Evolutionary conservation across 805 yeast genomes (phyloP), one percentile per base, ranked within the genome.

Genomic region (Candida ipomoeae): DNA sequence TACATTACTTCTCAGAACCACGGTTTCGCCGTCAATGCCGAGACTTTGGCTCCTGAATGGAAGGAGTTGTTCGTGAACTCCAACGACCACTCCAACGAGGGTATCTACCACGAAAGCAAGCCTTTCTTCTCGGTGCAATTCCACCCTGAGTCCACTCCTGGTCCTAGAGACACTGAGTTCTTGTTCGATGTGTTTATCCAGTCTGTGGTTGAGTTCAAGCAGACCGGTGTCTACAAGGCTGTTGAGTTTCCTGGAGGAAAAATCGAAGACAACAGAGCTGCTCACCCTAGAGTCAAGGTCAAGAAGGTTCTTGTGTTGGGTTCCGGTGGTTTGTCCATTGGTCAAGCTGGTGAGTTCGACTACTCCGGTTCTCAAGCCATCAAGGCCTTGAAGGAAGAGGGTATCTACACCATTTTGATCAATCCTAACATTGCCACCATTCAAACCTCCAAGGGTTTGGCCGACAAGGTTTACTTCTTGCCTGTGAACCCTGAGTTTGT

Each of bases 331-430:
- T 79, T 94, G 63, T 88, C 96, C 50, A 94, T 94, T 67, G 99
- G 99, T 59, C 99, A 94, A 77, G 99, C 99, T 56, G 99, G 99
- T 72, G 99, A 94, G 74, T 94, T 94, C 65, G 99, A 94, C 70
- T 94, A 94, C 75, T 90, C 97, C 42, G 99, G 99, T 65, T 89
- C 97, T 49, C 99, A 94, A 75, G 99, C 99, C 52, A 94, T 94
- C 73, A 94, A 94, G 74, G 99, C 99, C 43, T 79, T 94, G 73
- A 92, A 89, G 71, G 97, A 94, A 76, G 98, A 91, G 74, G 97
- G 97, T 55, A 94, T 92, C 57, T 89, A 92, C 79, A 91, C 98
- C 50, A 85, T 94, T 59, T 80, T 94, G 65, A 91, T 94, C 66
- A 94, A 94, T 72, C 99, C 99, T 51, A 94, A 94, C 71, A 94